These are phyloP conservation scores for Penicillium parvum DNA, from an alignment of 495 filamentous ascomycete species.

Conservation along the genomic window DNA sequence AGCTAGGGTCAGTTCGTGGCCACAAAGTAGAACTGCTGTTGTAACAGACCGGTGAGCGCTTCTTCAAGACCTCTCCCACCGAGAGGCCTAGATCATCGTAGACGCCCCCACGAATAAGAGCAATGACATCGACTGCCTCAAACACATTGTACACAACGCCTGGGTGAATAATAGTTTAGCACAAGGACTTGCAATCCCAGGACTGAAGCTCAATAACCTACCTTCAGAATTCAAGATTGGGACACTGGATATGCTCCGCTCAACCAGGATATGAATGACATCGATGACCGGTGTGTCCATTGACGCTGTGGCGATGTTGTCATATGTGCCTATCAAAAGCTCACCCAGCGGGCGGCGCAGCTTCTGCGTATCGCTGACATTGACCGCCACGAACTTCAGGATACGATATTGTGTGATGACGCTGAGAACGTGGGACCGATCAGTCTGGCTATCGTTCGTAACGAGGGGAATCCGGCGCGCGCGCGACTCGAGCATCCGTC, in stretches of 20 bases:
- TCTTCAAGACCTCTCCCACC: constrained; percentile 86
- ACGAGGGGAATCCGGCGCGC: constrained; percentile 92
- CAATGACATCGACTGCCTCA: constrained; percentile 95
- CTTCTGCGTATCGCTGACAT: constrained; percentile 84
- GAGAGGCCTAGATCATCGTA: constrained; percentile 86
- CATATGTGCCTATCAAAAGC: constrained; percentile 81
- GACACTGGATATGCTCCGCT: constrained; percentile 88
- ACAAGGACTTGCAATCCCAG: neutral
- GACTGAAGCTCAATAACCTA: constrained; percentile 25
- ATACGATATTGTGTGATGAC: constrained; percentile 98
- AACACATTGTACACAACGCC: constrained; percentile 89
- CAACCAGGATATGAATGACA: constrained; percentile 91
- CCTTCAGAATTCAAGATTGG: constrained; percentile 84
- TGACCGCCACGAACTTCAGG: constrained; percentile 97
- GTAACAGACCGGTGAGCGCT: constrained; percentile 65
- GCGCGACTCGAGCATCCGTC: constrained; percentile 87
- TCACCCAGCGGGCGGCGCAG: constrained; percentile 83
- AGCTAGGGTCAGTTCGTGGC: neutral
- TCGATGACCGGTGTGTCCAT: constrained; percentile 96
- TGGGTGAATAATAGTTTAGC: constrained; percentile 17
- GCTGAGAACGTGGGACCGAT: constrained; percentile 86
- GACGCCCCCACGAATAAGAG: constrained; percentile 85
- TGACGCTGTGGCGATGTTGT: constrained; percentile 69
- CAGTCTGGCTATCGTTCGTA: constrained; percentile 91
- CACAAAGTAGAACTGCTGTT: neutral